These are phyloP conservation scores for Neolentinus lepideus DNA, from an alignment of 1,284 basidiomycete genomes.

Conservation along the genomic window DNA sequence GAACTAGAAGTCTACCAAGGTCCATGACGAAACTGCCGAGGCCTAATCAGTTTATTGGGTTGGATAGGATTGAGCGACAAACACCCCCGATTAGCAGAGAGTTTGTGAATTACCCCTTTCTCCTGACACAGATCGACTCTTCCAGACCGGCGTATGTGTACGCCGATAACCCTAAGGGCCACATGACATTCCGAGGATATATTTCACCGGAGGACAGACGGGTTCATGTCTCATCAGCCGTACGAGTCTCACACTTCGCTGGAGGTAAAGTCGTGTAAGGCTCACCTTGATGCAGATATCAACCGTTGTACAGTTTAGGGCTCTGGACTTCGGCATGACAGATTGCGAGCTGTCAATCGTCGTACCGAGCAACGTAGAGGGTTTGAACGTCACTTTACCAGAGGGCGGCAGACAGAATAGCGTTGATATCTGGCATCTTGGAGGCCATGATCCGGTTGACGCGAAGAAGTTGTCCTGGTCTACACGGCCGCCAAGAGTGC, in stretches of 20 bases:
- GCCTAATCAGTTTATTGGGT: background rate
- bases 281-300: background rate
- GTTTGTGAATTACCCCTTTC: background rate
- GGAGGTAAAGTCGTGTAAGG: background rate
- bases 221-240: background rate
- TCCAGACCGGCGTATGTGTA: background rate
- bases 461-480: background rate
- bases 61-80: background rate
- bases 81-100: background rate
- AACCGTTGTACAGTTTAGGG: background rate
- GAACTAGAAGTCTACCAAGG: background rate
- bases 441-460: background rate
- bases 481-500: background rate
- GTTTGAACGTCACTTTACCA: background rate
- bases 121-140: background rate
- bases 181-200: background rate
- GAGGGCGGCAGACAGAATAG: background rate
- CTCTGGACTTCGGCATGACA: background rate
- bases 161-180: background rate
- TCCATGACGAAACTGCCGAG: background rate
- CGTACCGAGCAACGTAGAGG: background rate
- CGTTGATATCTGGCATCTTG: background rate
- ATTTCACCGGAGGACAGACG: background rate
- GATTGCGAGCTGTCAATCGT: background rate
- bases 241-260: background rate